These are phyloP conservation scores for Aciculosporium take DNA, from an alignment of 2,329 filamentous ascomycete species.

Conservation along the genomic window DNA sequence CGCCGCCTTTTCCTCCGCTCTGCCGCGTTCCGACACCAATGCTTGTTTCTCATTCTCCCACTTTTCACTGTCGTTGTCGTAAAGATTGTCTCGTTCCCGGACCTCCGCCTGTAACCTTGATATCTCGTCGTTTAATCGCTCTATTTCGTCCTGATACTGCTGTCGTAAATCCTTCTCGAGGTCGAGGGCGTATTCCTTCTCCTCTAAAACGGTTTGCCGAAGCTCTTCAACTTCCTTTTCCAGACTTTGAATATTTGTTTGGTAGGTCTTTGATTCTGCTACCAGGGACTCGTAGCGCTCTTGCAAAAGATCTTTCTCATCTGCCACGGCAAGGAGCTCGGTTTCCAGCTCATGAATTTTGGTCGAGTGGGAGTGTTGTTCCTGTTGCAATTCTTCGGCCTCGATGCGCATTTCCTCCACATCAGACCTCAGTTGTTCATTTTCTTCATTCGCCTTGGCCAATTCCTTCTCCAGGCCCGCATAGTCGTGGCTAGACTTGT, in stretches of 20 bases:
- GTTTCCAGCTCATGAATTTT: slow-evolving; percentile 42
- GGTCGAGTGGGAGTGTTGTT: slow-evolving; percentile 24
- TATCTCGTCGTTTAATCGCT: slow-evolving; percentile 42
- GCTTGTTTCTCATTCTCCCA: slow-evolving; percentile 53
- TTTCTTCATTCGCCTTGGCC: slow-evolving; percentile 30
- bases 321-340: slow-evolving; percentile 43
- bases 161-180: slow-evolving; percentile 43
- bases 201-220: slow-evolving; percentile 33
- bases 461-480: slow-evolving; percentile 38
- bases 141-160: slow-evolving; percentile 32
- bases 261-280: slow-evolving; percentile 50
- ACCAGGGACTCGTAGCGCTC: slow-evolving; percentile 53
- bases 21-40: slow-evolving; percentile 50
- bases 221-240: slow-evolving; percentile 32
- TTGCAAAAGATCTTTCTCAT: slow-evolving; percentile 58
- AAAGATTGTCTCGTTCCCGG: slow-evolving; percentile 54
- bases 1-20: slow-evolving; percentile 51
- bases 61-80: slow-evolving; percentile 56
- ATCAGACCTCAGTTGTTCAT: slow-evolving; percentile 28
- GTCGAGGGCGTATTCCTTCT: slow-evolving; percentile 43
- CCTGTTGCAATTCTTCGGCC: slow-evolving; percentile 17
- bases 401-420: slow-evolving; percentile 26
- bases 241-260: slow-evolving; percentile 43
- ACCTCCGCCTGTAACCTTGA: slow-evolving; percentile 49
- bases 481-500: slow-evolving; percentile 34